Evolutionary conservation across 2,329 filamentous ascomycete genomes (phyloP), one percentile per base, ranked within the genome.

Genomic region (Fusarium sambucinum): DNA sequence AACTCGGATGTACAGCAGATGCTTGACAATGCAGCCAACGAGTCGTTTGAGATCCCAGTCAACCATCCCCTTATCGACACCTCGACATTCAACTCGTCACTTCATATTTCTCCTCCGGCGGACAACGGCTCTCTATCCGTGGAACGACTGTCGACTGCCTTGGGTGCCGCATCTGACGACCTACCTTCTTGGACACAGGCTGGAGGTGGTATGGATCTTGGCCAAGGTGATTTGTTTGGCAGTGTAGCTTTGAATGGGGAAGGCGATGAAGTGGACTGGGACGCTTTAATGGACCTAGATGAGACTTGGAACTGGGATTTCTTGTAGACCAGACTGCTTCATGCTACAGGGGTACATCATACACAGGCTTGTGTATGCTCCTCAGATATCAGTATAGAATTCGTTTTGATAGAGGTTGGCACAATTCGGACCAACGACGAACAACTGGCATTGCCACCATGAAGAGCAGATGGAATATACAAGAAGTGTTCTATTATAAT

Each of bases 251-350:
- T 54, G 16, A 25, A 47, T 2, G 46, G 50, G 0, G 51, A 45
- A 1, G 19, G n/a, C 4, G 52, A 38, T 33, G 42, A 46, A 0
- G 68, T 74, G 33, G 70, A 64, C 11, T 73, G 72, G 70, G 65
- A 73, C 2, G 42, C 52, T 17, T 55, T 72, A 61, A 58, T 71
- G 8, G 59, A 70, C 32, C 29, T 64, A 1, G 61, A 65, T 14
- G 63, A 50, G 11, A 63, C 55, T 10, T 69, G 62, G 44, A 53
- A 58, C 6, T 73, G 71, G 71, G 35, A 69, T 41, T 60, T 73
- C 6, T 19, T 70, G 9, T 73, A 56, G 23, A 54, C 33, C n/a
- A 27, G 29, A 14, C 11, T 23, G 1, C 5, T 13, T 7, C 7
- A 45, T 50, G 19, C 13, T 21, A 59, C n/a, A 11, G 17, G 23